A percentile compares a stretch with the other conserved stretches of the same genome.
These are phyloP conservation scores for Chytriomyces sp. DNA, from an alignment of 192 early-diverging fungal species.

Conservation along the genomic window DNA sequence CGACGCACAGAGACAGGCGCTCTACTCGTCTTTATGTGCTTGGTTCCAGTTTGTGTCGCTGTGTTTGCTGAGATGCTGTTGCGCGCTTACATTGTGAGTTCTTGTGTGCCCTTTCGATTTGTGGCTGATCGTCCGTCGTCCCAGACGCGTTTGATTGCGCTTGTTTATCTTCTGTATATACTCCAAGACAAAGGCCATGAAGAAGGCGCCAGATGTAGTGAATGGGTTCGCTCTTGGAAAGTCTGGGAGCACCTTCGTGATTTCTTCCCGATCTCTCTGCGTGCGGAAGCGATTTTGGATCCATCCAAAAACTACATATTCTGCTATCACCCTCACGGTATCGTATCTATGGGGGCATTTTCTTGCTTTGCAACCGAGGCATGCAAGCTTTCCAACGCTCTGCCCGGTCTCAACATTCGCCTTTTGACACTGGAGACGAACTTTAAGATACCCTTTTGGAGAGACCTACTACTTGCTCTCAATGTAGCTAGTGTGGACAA, in stretches of 20 bases:
- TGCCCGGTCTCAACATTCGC: conserved; percentile 77
- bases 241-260: conserved; percentile 78
- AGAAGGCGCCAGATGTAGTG: conserved; percentile 69
- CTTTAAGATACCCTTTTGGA: conserved; percentile 85
- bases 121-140: too few relatives aligned
- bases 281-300: conserved; percentile 85
- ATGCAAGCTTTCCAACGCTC: conserved; percentile 66
- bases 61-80: conserved; percentile 68
- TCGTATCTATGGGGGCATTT: conserved; percentile 82
- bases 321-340: conserved; percentile 87
- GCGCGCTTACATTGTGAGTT: conserved; percentile 6
- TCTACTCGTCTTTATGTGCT: conserved; percentile 67
- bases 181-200: conserved; percentile 77
- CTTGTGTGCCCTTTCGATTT: not conserved
- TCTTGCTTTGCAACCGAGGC: conserved; percentile 84
- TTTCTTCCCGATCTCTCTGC: conserved; percentile 80
- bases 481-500: conserved; percentile 79
- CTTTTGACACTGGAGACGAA: conserved; percentile 82
- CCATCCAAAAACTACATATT: conserved; percentile 84
- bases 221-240: conserved; percentile 47
- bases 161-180: conserved; percentile 82
- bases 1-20: too few relatives aligned
- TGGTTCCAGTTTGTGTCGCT: conserved; percentile 54
- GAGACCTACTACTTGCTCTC: conserved; percentile 75
- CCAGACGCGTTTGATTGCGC: conserved; percentile 31